phyloP scores from a whole-genome alignment of 1,139 yeast genomes.

The Blastobotrys capitulatus region DNA sequence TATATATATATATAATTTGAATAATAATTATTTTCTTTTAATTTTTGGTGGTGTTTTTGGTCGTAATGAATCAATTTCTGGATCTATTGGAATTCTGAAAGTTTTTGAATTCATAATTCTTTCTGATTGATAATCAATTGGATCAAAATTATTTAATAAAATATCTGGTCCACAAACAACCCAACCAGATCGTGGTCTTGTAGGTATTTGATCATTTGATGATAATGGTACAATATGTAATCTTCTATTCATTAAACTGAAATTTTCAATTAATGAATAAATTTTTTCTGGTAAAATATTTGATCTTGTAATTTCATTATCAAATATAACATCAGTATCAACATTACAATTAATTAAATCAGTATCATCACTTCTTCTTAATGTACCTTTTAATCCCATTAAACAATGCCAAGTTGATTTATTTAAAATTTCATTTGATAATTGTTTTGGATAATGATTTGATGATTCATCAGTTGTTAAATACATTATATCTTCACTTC shows the following conservation, averaged over 20 bases:
- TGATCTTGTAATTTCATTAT: constrained; percentile 30
- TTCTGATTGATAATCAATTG: constrained; percentile 40
- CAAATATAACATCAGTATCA: constrained; percentile 80
- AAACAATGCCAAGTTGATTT: constrained; percentile 77
- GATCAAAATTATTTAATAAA: constrained; percentile 62
- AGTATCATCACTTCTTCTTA: constrained; percentile 74
- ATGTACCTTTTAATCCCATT: constrained; percentile 96
- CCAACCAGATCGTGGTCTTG: constrained; percentile 82
- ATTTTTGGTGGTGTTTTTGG: constrained; percentile 66
- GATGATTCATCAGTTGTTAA: constrained; percentile 40
- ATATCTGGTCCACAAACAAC: constrained; percentile 84
- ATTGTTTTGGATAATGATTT: constrained; percentile 25
- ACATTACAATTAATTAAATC: constrained; percentile 88
- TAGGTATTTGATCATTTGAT: constrained; percentile 39
- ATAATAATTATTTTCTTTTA: neutral
- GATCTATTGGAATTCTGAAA: constrained; percentile 53
- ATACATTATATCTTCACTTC: constrained; percentile 78
- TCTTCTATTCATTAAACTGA: constrained; percentile 73
- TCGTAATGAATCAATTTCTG: constrained; percentile 71
- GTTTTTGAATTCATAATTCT: constrained; percentile 40
- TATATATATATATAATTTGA: neutral
- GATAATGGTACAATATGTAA: constrained; percentile 67
- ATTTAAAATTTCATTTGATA: constrained; percentile 19
- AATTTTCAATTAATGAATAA: constrained; percentile 84
- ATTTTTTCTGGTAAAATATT: constrained; percentile 70